Evolutionary conservation across 257 asterid species (phyloP).

Genomic region (Fraxinus cuspidata): DNA sequence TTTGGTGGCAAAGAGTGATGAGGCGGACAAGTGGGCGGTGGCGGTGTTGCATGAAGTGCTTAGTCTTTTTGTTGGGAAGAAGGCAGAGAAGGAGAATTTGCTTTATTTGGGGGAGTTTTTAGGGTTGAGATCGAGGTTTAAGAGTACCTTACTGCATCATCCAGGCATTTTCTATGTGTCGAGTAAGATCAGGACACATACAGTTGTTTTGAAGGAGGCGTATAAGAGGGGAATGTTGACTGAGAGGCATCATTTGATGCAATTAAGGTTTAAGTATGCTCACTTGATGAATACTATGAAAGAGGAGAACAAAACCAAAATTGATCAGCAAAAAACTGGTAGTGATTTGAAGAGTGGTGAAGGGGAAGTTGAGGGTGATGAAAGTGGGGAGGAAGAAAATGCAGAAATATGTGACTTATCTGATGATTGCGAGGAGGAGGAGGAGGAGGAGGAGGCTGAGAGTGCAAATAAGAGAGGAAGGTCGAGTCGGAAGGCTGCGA

Average conservation of each 20-base stretch:
- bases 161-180: conserved; percentile 89
- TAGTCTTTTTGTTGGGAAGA: conserved; percentile 73
- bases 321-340: conserved; percentile 33
- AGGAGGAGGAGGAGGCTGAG: conserved; percentile 34
- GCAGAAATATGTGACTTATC: conserved; percentile 36
- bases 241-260: conserved; percentile 60
- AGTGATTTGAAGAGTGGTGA: conserved; percentile 37
- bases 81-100: conserved; percentile 73
- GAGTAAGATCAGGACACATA: conserved; percentile 63
- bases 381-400: conserved; percentile 41
- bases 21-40: conserved; percentile 82
- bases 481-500: conserved; percentile 9
- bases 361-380: conserved; percentile 33
- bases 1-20: conserved; percentile 54
- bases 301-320: conserved; percentile 43
- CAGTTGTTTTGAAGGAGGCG: conserved; percentile 77
- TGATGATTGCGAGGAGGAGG: conserved; percentile 36
- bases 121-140: conserved; percentile 84
- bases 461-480: conserved; percentile 26
- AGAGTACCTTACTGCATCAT: conserved; percentile 70
- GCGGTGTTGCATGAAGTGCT: conserved; percentile 78
- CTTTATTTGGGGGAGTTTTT: conserved; percentile 73
- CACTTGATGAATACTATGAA: conserved; percentile 58
- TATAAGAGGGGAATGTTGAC: conserved; percentile 73
- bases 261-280: conserved; percentile 62